phyloP scores from a whole-genome alignment of 2,329 filamentous ascomycete genomes.

The Cytospora leucostoma region DNA sequence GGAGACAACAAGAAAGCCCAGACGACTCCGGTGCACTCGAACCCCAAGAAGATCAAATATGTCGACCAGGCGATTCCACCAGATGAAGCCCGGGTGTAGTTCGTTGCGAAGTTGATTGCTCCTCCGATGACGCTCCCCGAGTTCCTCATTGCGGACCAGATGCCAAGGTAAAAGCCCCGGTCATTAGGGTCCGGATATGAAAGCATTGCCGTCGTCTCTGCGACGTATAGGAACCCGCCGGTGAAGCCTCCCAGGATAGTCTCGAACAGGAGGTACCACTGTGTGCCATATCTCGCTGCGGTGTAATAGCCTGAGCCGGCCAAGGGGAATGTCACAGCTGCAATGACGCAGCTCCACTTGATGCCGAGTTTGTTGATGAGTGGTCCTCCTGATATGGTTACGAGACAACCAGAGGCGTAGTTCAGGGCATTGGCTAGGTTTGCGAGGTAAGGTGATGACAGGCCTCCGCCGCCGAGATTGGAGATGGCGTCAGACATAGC shows the following conservation, averaged over 20 bases:
- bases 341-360: constrained; percentile 41
- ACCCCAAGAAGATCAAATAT: constrained; percentile 36
- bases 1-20: constrained; percentile 35
- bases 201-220: constrained; percentile 40
- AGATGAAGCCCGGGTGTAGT: constrained; percentile 27
- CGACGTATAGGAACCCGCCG: constrained; percentile 38
- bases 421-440: constrained; percentile 24
- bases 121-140: constrained; percentile 39
- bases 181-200: constrained; percentile 39
- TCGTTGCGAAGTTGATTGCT: constrained; percentile 38
- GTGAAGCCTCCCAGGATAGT: constrained; percentile 31
- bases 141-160: constrained; percentile 40
- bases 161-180: constrained; percentile 37
- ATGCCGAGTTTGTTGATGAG: constrained; percentile 44
- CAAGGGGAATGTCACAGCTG: constrained; percentile 38
- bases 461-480: constrained; percentile 26
- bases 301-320: constrained; percentile 39
- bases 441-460: constrained; percentile 25
- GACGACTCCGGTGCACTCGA: constrained; percentile 34
- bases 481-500: constrained; percentile 27
- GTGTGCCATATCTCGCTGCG: constrained; percentile 34
- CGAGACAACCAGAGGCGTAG: constrained; percentile 22
- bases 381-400: constrained; percentile 37
- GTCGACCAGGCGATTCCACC: constrained; percentile 37
- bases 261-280: constrained; percentile 38